Percentiles rank a stretch among this genome's conserved stretches.
Evolutionary conservation across 2,329 filamentous ascomycete genomes (phyloP).

Genomic region (Pleurostoma richardsiae): DNA sequence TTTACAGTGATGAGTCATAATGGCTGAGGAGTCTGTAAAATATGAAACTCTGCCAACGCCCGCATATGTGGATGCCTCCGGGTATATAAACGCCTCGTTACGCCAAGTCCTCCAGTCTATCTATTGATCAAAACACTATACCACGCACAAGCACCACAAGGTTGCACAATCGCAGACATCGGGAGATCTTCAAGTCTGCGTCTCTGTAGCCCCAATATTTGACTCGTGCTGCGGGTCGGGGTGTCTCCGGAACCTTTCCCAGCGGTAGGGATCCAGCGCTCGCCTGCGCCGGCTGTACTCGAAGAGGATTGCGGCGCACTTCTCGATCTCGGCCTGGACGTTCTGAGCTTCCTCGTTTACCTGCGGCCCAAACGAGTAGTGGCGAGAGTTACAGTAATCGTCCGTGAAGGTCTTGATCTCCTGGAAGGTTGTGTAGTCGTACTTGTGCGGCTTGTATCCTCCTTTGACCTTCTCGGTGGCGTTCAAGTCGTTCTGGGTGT

Average conservation of each 20-base stretch:
- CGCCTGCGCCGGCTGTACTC: background rate
- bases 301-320: background rate
- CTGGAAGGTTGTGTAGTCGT: background rate
- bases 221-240: background rate
- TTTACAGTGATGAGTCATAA: background rate
- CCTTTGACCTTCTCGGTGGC: background rate
- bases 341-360: background rate
- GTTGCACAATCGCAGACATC: background rate
- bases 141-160: background rate
- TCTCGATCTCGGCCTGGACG: background rate
- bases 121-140: background rate
- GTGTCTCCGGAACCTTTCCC: background rate
- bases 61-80: too few relatives aligned
- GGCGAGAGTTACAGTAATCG: background rate
- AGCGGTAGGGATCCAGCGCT: background rate
- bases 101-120: background rate
- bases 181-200: background rate
- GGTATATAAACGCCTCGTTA: background rate
- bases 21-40: background rate
- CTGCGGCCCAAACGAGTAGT: too few relatives aligned
- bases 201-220: too few relatives aligned
- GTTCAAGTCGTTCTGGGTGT: background rate
- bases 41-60: background rate
- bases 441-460: background rate
- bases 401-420: background rate